Percentiles rank a stretch among this genome's conserved stretches.
Conservation (phyloP, 202 grass and related monocot genomes). For the Setaria viridis region DNA sequence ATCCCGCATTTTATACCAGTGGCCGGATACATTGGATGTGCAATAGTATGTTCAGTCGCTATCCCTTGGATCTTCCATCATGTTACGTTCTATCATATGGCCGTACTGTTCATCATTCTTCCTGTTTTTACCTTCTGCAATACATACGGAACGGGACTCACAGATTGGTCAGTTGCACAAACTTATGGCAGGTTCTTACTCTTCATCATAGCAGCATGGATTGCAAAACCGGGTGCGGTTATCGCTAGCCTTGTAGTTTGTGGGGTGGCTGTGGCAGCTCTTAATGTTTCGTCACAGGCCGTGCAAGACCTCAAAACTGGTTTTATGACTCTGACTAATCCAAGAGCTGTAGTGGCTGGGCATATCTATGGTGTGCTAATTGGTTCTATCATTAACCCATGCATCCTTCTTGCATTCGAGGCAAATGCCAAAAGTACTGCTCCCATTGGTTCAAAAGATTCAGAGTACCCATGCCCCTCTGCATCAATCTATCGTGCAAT, state of each 20-base stretch:
- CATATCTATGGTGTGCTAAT: constrained; percentile 51
- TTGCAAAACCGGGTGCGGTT: constrained; percentile 44
- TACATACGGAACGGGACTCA: constrained; percentile 59
- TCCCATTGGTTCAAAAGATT: constrained; percentile 29
- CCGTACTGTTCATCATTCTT: constrained; percentile 34
- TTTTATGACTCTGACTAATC: constrained; percentile 57
- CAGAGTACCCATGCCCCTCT: constrained; percentile 37
- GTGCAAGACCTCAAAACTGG: constrained; percentile 61
- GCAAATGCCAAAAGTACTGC: neutral
- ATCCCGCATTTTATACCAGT: constrained; percentile 36
- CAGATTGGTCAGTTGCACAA: constrained; percentile 59
- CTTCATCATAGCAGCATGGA: constrained; percentile 59
- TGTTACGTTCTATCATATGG: constrained; percentile 58
- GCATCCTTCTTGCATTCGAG: constrained; percentile 40
- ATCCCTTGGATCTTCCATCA: constrained; percentile 56
- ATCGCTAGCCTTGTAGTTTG: constrained; percentile 59
- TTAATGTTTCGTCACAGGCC: constrained; percentile 54
- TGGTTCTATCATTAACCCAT: constrained; percentile 44
- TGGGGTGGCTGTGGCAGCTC: constrained; percentile 42
- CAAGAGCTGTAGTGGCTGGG: constrained; percentile 51
- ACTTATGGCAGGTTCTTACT: constrained; percentile 54
- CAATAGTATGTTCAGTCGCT: constrained; percentile 7
- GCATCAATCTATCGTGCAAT: constrained; percentile 46
- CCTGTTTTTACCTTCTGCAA: constrained; percentile 63
- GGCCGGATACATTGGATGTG: constrained; percentile 41